Evolutionary conservation across 2,329 filamentous ascomycete species (phyloP).

Genomic region (Colletotrichum scovillei): DNA sequence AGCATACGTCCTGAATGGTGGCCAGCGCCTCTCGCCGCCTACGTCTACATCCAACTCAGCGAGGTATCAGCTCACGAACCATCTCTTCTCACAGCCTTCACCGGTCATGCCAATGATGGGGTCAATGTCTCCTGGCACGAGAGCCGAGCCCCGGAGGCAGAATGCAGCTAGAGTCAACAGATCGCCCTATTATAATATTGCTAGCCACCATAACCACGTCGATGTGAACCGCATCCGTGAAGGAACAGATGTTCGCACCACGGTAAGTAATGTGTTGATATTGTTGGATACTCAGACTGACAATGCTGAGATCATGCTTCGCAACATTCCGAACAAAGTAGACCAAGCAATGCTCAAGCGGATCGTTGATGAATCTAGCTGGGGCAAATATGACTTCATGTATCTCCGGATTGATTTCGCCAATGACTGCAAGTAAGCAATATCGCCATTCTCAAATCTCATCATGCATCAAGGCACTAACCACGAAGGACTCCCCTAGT

Average conservation of each 20-base stretch:
- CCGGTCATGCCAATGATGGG: not conserved
- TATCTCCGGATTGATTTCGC: slow-evolving; percentile 92
- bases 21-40: slow-evolving; percentile 11
- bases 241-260: slow-evolving; percentile 80
- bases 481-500: slow-evolving; percentile 55
- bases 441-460: not conserved
- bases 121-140: slow-evolving; percentile 43
- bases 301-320: slow-evolving; percentile 85
- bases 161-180: slow-evolving; percentile 59
- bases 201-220: slow-evolving; percentile 70
- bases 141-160: slow-evolving; percentile 58
- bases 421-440: slow-evolving; percentile 82
- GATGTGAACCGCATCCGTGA: slow-evolving; percentile 70
- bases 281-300: not conserved
- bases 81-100: slow-evolving; percentile 38
- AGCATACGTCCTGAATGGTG: slow-evolving; percentile 43
- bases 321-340: slow-evolving; percentile 94
- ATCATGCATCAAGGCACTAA: not conserved
- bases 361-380: slow-evolving; percentile 82
- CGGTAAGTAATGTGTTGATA: slow-evolving; percentile 59
- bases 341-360: slow-evolving; percentile 81
- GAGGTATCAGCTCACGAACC: slow-evolving; percentile 35
- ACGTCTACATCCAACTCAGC: not conserved
- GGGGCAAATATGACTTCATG: slow-evolving; percentile 91
- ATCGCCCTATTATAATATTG: slow-evolving; percentile 58